A percentile compares a stretch with the other conserved stretches of the same genome.
phyloP scores from a whole-genome alignment of 805 yeast genomes.

The Candida methanosorbosa region DNA sequence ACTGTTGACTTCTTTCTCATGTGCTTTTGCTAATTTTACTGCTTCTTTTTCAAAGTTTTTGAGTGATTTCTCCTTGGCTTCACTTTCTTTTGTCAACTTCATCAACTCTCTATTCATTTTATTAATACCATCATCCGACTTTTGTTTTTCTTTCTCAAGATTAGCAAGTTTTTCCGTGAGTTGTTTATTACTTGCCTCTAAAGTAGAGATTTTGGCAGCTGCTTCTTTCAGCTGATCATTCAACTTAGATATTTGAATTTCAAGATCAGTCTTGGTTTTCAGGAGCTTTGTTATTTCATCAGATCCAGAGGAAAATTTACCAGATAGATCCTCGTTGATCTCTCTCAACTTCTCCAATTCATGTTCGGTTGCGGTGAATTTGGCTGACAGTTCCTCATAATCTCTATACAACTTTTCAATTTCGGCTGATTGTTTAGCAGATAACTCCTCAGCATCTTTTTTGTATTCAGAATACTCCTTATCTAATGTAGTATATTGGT shows the following conservation, averaged over 20 bases:
- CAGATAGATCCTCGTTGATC: constrained; percentile 16
- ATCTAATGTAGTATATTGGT: constrained; percentile 16
- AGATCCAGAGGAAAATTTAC: constrained; percentile 14
- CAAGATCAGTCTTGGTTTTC: constrained; percentile 21
- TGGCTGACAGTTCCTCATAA: constrained; percentile 25
- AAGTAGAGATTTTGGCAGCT: constrained; percentile 7
- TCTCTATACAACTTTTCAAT: constrained; percentile 15
- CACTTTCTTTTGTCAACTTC: constrained; percentile 52
- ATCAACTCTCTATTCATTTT: constrained; percentile 83
- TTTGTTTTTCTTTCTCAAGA: constrained; percentile 27
- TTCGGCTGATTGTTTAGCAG: constrained; percentile 12
- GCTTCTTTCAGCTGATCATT: constrained; percentile 14
- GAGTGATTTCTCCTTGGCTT: constrained; percentile 35
- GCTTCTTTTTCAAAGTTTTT: constrained; percentile 35
- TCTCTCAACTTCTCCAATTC: constrained; percentile 26
- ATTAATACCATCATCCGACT: constrained; percentile 79
- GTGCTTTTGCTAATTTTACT: constrained; percentile 18
- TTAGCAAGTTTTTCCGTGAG: constrained; percentile 21
- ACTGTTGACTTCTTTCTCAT: constrained; percentile 24
- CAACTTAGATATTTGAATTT: constrained; percentile 19
- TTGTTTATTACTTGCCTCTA: constrained; percentile 14
- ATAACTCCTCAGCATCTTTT: constrained; percentile 8
- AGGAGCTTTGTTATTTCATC: constrained; percentile 17
- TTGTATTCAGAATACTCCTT: constrained; percentile 11
- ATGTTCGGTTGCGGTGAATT: constrained; percentile 13